Evolutionary conservation across 2,329 filamentous ascomycete species (phyloP), one percentile per base, ranked within the genome.

Genomic region (Lecanoromycetidae sp.): DNA sequence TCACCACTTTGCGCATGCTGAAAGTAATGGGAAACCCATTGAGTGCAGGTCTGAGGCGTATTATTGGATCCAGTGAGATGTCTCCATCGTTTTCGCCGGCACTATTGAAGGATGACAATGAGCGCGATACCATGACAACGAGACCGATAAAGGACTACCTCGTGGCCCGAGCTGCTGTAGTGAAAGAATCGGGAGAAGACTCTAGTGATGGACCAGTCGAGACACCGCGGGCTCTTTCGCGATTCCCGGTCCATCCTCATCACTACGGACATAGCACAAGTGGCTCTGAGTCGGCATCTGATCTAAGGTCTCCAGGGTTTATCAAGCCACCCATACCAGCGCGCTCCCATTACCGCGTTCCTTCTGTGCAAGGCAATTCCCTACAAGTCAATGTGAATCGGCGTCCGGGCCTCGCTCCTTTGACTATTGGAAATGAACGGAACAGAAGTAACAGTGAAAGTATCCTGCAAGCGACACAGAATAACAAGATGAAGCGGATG

Each of bases 21-120:
- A 94, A 94, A 63, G 77, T 95, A 29, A 84, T 90, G 49, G 87
- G 87, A 37, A 95, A 95, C 57, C 85, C 85, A 7, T 76, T 95
- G 49, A 76, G 74, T 49, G 90, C 90, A 57, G 87, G 87, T 3
- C 82, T 85, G 13, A 77, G 74, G 56, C 79, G 83, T 54, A 71
- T 82, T 12, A 63, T 87, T 22, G 77, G 81, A 55, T 56, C 76
- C 70, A 48, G 81, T 85, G 56, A 72, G 80, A 25, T 75, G 74
- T 64, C 54, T 64, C 10, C 44, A 3, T 34, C 63, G 9, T 68
- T 34, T 2, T 35, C 38, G 29, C 36, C 69, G 29, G 66, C 69
- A 15, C 67, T 72, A 10, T 27, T 15, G 20, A 40, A 43, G 56
- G 71, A 71, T 22, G 75, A 78, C 43, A 75, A 75, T 51, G 76